Conservation (phyloP, 2,329 filamentous ascomycete species). For the Endothia cerciana region DNA sequence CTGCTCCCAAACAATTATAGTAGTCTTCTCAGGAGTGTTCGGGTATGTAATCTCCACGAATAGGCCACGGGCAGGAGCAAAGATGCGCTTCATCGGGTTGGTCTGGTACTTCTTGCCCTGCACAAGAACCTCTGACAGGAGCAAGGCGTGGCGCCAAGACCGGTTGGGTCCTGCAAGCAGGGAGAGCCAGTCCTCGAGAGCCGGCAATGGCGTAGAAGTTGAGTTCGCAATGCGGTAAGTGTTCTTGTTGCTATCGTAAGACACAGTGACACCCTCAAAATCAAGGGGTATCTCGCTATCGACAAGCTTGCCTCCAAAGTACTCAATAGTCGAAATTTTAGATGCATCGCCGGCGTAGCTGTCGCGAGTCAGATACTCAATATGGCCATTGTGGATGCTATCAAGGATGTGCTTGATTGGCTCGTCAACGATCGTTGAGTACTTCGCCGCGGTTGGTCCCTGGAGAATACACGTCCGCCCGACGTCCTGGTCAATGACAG, state of each 20-base stretch:
- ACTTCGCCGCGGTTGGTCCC: conserved; percentile 89
- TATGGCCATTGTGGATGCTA: conserved; percentile 86
- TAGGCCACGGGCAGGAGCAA: conserved; percentile 82
- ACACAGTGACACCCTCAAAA: conserved; percentile 83
- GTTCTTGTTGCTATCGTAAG: conserved; percentile 77
- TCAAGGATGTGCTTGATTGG: conserved; percentile 95
- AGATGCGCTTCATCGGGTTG: conserved; percentile 91
- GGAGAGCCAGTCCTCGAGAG: conserved; percentile 81
- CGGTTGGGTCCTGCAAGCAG: conserved; percentile 83
- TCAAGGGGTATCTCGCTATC: conserved; percentile 74
- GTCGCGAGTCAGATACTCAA: conserved; percentile 76
- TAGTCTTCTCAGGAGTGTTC: conserved; percentile 79
- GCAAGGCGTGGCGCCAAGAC: conserved; percentile 93
- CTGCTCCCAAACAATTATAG: conserved; percentile 86
- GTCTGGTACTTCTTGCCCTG: conserved; percentile 97
- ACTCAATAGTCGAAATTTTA: conserved; percentile 84
- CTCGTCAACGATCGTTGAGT: conserved; percentile 87
- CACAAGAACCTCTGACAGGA: conserved; percentile 90
- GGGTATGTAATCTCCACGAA: conserved; percentile 86
- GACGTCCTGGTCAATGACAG: conserved; percentile 94
- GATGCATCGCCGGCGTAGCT: conserved; percentile 75
- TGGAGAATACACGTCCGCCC: conserved; percentile 95
- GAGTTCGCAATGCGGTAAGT: conserved; percentile 82
- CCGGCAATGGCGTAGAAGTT: conserved; percentile 74
- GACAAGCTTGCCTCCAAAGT: conserved; percentile 88